These are phyloP conservation scores for Castanea sativa DNA, from an alignment of 306 rosid species.

Conservation along the genomic window DNA sequence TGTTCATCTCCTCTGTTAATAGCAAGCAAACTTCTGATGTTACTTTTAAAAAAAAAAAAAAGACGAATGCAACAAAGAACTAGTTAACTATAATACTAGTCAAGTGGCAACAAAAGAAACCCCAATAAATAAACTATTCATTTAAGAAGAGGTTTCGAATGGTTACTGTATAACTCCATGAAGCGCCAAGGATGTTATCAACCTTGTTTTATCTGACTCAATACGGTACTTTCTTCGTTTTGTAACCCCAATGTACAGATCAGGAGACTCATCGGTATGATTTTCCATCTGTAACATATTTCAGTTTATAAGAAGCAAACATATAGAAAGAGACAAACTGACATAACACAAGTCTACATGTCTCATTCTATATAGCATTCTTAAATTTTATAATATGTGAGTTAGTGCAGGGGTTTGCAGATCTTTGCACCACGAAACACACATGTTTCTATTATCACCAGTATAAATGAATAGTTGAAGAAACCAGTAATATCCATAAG, in stretches of 20 bases:
- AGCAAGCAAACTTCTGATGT: constrained; percentile 2
- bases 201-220: constrained; percentile 53
- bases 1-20: constrained; percentile 68
- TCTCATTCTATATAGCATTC: not conserved
- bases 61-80: constrained; percentile 11
- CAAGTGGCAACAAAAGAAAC: constrained; percentile 10
- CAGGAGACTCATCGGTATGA: constrained; percentile 53
- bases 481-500: not conserved
- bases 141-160: not conserved
- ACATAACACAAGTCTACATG: constrained; percentile 10
- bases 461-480: not conserved
- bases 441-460: not conserved
- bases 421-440: not conserved
- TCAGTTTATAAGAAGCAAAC: constrained; percentile 5
- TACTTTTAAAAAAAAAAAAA: constrained; percentile 2
- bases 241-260: constrained; percentile 67
- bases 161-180: constrained; percentile 69
- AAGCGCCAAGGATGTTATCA: constrained; percentile 46
- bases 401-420: not conserved
- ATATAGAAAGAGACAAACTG: not conserved
- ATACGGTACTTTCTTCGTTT: constrained; percentile 51
- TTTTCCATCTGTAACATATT: constrained; percentile 55
- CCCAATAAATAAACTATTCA: not conserved
- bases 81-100: not conserved
- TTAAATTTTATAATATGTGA: not conserved